Base-by-base conservation (phyloP, 805 yeast species). In the Lachancea quebecensis region DNA sequence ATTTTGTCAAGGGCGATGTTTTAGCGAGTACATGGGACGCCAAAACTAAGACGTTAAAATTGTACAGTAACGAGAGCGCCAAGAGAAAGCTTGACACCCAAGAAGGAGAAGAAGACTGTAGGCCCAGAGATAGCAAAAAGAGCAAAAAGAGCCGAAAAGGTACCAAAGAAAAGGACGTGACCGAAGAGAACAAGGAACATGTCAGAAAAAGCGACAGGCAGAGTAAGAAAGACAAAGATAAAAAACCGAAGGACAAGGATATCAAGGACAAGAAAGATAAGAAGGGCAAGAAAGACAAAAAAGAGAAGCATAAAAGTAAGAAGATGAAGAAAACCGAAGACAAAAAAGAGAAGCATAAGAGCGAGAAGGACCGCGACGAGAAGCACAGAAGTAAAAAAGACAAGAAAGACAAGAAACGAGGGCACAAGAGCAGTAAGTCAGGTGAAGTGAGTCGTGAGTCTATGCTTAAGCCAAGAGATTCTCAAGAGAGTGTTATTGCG, bases 1-100 rank as follows among this genome's bases (percentile, higher is more conserved):
- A 79, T 50, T 91, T 91, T 65, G 84, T 91, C 8, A 80, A 74
- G 58, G 97, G 96, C 4, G 96, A 85, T 38, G 82, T 82, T 1
- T 68, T 91, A 49, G 74, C 77, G 43, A 86, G 96, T 54, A 85
- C 96, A 0, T 82, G 95, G 86, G 90, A 88, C 59, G 66, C 74
- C 1, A 79, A 81, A 49, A 64, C 70, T 21, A 73, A 70, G 55
- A 59, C 59, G 25, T 52, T 73, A 49, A 60, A 58, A 46, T 48
- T 48, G 21, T 55, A 56, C 41, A 56, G 60, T 10, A 58, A 55
- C 39, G 60, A 53, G 49, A 62, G 27, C n/a, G 10, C 36, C 16
- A 47, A 49, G 21, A 57, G 62, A 49, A 64, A 57, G 31, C 60
- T 53, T 43, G 59, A 56, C 46, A 57, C 58, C 29, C 57, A 55